Evolutionary conservation across 805 yeast genomes (phyloP), one percentile per base, ranked within the genome.

Genomic region (Blastobotrys chiropterorum): DNA sequence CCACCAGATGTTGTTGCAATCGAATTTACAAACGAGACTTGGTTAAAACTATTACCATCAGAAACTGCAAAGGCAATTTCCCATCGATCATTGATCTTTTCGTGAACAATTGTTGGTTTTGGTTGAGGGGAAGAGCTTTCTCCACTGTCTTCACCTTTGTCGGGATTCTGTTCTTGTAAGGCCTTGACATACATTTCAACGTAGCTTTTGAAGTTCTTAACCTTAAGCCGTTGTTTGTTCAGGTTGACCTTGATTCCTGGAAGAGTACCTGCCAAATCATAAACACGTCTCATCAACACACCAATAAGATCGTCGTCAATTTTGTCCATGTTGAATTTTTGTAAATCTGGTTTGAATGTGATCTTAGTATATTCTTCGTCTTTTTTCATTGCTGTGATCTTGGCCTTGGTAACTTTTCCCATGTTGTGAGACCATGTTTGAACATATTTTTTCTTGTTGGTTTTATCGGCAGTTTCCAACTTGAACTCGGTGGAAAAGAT

Each of bases 1-100:
- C 99, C 99, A 54, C 99, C 99, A 1, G 92, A 73, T 0, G 98
- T 92, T 0, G 99, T 94, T 0, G 99, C 99, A 66, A 94, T 94
- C 4, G 97, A 90, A 67, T 94, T 94, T 14, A 94, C 99, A 71
- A 94, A 94, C 38, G 97, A 90, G 43, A 94, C 94, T 67, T 94
- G 99, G 61, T 88, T 87, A 69, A 94, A 94, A 19, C 48, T 52
- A 1, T 79, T 71, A 2, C 90, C 92, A 62, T 90, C 96, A 43
- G 97, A 86, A 3, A 90, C 85, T 1, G 96, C 92, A 72, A 94
- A 92, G 0, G 96, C 99, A 55, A 94, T 69, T 68, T 94, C 99
- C 99, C 99, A 94, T 56, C 97, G 78, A 53, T 86, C 94, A 62
- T 83, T 86, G 44, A 90, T 68, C 44, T 81, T 79, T 67, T 88